These are phyloP conservation scores for Cyberlindnera sargentensis DNA, from an alignment of 805 yeast species.

Conservation along the genomic window DNA sequence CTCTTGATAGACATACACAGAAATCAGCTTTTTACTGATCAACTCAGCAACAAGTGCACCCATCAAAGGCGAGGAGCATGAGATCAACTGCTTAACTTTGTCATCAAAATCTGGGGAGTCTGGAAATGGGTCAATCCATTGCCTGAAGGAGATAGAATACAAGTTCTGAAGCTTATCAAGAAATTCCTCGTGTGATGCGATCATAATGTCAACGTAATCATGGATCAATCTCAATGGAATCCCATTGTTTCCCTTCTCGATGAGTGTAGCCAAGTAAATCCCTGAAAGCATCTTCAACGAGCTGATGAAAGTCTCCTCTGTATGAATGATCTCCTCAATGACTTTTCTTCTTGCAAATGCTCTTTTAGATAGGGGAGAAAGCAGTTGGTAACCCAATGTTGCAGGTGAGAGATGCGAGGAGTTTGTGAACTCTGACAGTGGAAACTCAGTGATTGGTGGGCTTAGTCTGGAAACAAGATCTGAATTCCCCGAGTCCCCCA, in stretches of 20 bases:
- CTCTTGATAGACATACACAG: slow-evolving; percentile 26
- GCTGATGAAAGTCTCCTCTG: slow-evolving; percentile 42
- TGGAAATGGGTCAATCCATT: not conserved
- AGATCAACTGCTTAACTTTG: not conserved
- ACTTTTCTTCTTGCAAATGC: slow-evolving; percentile 21
- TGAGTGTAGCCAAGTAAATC: slow-evolving; percentile 36
- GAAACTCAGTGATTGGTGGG: not conserved
- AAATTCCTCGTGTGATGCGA: slow-evolving; percentile 27
- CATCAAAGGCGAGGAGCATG: slow-evolving; percentile 17
- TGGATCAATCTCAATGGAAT: slow-evolving; percentile 30
- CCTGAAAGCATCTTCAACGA: slow-evolving; percentile 36
- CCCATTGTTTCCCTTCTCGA: slow-evolving; percentile 24
- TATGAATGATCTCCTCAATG: slow-evolving; percentile 41
- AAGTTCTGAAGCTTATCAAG: slow-evolving; percentile 21
- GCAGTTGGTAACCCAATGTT: slow-evolving; percentile 3
- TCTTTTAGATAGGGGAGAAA: slow-evolving; percentile 14
- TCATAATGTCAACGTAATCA: slow-evolving; percentile 25
- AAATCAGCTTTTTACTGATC: slow-evolving; percentile 20
- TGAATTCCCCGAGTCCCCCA: not conserved
- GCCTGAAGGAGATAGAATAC: slow-evolving; percentile 3
- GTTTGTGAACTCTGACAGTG: slow-evolving; percentile 4
- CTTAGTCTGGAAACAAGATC: not conserved
- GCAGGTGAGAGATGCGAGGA: slow-evolving; percentile 18
- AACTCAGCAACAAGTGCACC: slow-evolving; percentile 19
- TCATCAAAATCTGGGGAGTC: not conserved